Conservation (phyloP, 2,329 filamentous ascomycete genomes). For the Penicillium sp. region DNA sequence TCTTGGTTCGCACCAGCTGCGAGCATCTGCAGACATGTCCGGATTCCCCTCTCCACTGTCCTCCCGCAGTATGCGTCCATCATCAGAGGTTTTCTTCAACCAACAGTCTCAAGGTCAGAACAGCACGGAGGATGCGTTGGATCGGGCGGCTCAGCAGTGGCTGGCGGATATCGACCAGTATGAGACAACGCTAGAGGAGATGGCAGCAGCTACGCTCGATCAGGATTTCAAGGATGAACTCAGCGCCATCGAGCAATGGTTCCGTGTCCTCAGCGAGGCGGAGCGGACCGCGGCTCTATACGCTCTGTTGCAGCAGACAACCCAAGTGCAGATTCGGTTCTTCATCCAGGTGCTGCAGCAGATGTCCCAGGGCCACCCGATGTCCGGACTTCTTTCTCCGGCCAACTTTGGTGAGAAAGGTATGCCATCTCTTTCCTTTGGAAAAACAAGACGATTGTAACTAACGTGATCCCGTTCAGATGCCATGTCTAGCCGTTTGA, state of each 20-base stretch:
- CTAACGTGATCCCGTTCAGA: slow-evolving; percentile 52
- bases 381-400: slow-evolving; percentile 91
- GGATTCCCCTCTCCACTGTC: slow-evolving; percentile 68
- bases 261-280: slow-evolving; percentile 91
- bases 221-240: slow-evolving; percentile 99
- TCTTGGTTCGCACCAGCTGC: slow-evolving; percentile 76
- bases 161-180: slow-evolving; percentile 98
- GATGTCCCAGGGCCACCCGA: slow-evolving; percentile 97
- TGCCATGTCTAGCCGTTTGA: slow-evolving; percentile 93
- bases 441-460: slow-evolving; percentile 1
- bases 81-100: slow-evolving; percentile 88
- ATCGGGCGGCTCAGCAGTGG: slow-evolving; percentile 96
- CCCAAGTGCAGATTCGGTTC: slow-evolving; percentile 97
- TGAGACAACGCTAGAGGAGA: slow-evolving; percentile 96
- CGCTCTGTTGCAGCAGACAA: slow-evolving; percentile 93
- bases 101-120: slow-evolving; percentile 65
- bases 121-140: slow-evolving; percentile 75
- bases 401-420: slow-evolving; percentile 92
- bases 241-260: slow-evolving; percentile 99
- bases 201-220: slow-evolving; percentile 96
- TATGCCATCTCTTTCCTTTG: slow-evolving; percentile 40
- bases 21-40: slow-evolving; percentile 94
- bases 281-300: slow-evolving; percentile 94
- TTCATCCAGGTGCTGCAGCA: slow-evolving; percentile 98
- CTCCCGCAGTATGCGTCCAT: slow-evolving; percentile 78